Conservation (phyloP, 495 filamentous ascomycete species). For the Xylaria curta region DNA sequence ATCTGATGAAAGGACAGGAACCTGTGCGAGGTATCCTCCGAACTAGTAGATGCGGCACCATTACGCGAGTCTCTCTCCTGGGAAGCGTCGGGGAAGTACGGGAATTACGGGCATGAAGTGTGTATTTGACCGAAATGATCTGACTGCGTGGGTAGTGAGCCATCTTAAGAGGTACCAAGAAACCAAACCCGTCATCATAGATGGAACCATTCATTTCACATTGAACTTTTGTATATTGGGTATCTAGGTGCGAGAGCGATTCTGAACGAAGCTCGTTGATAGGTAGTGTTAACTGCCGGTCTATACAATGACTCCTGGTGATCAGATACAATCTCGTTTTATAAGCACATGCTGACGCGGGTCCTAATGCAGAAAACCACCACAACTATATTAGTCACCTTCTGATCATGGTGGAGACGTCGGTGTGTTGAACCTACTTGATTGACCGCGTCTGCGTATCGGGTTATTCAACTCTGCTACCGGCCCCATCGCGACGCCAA, state of each 20-base stretch:
- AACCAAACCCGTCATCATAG: no score
- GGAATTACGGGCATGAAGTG: slow-evolving; percentile 9
- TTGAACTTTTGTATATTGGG: slow-evolving; percentile 16
- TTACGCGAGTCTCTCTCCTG: background rate
- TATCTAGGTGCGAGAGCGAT: slow-evolving; percentile 4
- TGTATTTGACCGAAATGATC: slow-evolving; percentile 12
- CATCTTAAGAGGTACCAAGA: no score
- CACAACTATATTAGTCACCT: slow-evolving; percentile 26
- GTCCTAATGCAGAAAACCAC: slow-evolving; percentile 21
- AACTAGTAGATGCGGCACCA: background rate
- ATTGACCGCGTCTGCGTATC: slow-evolving; percentile 14
- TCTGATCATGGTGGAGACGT: slow-evolving; percentile 8
- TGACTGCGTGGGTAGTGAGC: background rate
- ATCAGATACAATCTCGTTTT: background rate
- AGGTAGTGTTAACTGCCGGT: background rate
- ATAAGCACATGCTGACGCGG: slow-evolving; percentile 2
- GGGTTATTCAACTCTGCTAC: background rate
- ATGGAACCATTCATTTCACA: background rate
- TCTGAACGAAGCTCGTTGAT: background rate
- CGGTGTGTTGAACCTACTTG: slow-evolving; percentile 24
- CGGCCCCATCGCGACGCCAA: background rate
- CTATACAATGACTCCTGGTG: background rate
- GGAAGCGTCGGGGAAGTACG: slow-evolving; percentile 4
- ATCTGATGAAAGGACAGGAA: background rate
- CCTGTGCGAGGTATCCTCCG: background rate